Percentiles rank a stretch among this genome's conserved stretches.
Evolutionary conservation across 768 basidiomycete species (phyloP).

Genomic region (Naematelia encephala): DNA sequence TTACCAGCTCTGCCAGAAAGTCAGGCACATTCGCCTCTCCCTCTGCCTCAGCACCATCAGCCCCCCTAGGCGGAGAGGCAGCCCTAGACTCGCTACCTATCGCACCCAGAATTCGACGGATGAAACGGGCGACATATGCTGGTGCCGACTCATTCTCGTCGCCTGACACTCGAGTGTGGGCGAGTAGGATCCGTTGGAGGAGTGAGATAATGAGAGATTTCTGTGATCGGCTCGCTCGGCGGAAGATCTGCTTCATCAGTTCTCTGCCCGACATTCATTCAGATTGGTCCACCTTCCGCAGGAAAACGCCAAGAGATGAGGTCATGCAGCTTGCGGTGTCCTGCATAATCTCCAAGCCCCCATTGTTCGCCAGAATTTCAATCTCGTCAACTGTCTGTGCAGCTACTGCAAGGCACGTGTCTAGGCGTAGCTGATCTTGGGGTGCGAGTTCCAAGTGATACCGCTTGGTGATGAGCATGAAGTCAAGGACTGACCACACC

Average conservation of each 20-base stretch:
- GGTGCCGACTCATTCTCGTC: conserved; percentile 17
- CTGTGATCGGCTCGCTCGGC: conserved; percentile 11
- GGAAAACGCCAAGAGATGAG: conserved; percentile 20
- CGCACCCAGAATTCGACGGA: conserved; percentile 18
- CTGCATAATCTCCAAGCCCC: conserved; percentile 27
- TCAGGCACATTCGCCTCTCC: conserved; percentile 18
- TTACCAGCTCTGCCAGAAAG: conserved; percentile 22
- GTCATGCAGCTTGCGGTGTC: conserved; percentile 32
- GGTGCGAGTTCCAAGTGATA: conserved; percentile 17
- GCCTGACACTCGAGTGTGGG: conserved; percentile 11
- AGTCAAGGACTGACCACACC: conserved; percentile 25
- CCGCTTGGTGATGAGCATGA: conserved; percentile 22
- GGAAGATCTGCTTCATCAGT: conserved; percentile 19
- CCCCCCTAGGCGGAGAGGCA: conserved; percentile 9
- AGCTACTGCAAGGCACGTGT: conserved; percentile 18
- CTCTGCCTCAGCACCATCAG: not conserved
- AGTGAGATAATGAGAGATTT: conserved; percentile 25
- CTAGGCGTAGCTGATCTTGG: conserved; percentile 13
- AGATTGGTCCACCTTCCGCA: conserved; percentile 18
- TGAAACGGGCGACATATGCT: conserved; percentile 29
- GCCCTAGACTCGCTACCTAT: conserved; percentile 26
- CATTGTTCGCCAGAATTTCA: conserved; percentile 19
- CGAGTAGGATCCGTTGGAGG: conserved; percentile 19
- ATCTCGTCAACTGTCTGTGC: conserved; percentile 22
- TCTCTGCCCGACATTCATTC: not conserved